Evolutionary conservation across 2,329 filamentous ascomycete species (phyloP), one percentile per base, ranked within the genome.

Genomic region (Botrytis byssoidea): DNA sequence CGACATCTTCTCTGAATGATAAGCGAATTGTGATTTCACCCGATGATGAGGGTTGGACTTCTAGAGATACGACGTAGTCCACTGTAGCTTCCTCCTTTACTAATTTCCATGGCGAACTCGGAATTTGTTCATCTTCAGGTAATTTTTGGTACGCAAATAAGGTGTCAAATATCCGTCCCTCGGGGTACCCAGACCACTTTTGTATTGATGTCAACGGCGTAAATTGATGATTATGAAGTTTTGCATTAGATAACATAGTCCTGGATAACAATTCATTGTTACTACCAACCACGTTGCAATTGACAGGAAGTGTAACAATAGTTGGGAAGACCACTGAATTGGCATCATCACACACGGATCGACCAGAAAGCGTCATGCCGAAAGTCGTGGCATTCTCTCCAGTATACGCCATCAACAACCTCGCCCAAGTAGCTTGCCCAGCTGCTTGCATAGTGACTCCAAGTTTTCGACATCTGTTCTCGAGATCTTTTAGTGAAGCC

Each of bases 31-130:
- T 81, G 1, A 97, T 78, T 4, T 81, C 78, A 1, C 85, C 86
- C 0, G 83, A 77, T 0, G 77, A 71, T 0, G 79, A 81, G 0
- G 91, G 89, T 74, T 94, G 89, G 48, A 97, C 82, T 81, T 98
- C 95, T 32, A 98, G 83, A 0, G 95, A 97, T 0, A 97, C 83
- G 0, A 91, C 85, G 81, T 95, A 97, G 77, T 97, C 93, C 3
- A 93, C 89, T 1, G 86, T 88, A 9, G 92, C 91, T 69, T 88
- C 84, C 74, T 97, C 94, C 25, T 89, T 84, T 1, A 88, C 75
- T 0, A 92, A 76, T 10, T 84, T 83, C 91, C 93, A 97, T 0
- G 85, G 83, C 5, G 79, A 61, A 7, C 46, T 51, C 51, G 61
- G 61, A 1, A 81, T 73, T 25, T 77, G 70, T 2, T 77, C 74